Percentiles rank a stretch among this genome's conserved stretches.
Evolutionary conservation across 257 asterid genomes (phyloP).

Genomic region (Fraxinus pennsylvanica): DNA sequence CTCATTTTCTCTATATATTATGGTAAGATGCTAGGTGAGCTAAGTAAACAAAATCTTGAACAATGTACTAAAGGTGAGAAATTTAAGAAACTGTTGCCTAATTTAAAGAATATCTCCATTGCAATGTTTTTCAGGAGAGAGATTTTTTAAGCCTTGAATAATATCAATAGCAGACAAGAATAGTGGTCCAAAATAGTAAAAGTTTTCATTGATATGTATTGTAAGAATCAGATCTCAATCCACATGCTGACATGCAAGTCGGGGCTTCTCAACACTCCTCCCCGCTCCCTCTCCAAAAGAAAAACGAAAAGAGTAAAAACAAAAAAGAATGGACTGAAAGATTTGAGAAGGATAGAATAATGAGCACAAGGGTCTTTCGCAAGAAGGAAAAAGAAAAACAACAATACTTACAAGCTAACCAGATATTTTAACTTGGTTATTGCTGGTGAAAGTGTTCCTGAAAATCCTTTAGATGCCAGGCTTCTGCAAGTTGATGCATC

Average conservation of each 20-base stretch:
- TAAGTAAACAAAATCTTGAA: no score
- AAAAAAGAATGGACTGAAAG: not conserved
- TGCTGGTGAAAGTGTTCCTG: slow-evolving; percentile 77
- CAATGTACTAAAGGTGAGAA: not conserved
- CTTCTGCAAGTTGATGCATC: slow-evolving; percentile 49
- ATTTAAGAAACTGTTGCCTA: not conserved
- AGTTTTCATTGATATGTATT: not conserved
- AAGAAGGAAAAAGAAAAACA: not conserved
- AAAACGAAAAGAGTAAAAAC: not conserved
- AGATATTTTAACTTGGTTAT: slow-evolving; percentile 64
- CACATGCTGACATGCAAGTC: not conserved
- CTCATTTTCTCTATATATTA: not conserved
- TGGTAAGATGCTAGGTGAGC: not conserved
- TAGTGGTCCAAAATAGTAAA: not conserved
- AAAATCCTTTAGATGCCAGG: slow-evolving; percentile 68
- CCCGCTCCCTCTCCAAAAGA: not conserved
- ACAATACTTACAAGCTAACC: slow-evolving; percentile 61
- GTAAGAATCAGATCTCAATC: not conserved
- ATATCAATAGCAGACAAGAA: not conserved
- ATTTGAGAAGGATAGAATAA: not conserved
- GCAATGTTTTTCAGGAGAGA: not conserved
- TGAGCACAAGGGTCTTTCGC: not conserved
- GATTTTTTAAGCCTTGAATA: not conserved
- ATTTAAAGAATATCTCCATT: not conserved
- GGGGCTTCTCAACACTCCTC: not conserved